These are phyloP conservation scores for Micromonas pusilla DNA, from an alignment of 139 green algal species.

Conservation along the genomic window DNA sequence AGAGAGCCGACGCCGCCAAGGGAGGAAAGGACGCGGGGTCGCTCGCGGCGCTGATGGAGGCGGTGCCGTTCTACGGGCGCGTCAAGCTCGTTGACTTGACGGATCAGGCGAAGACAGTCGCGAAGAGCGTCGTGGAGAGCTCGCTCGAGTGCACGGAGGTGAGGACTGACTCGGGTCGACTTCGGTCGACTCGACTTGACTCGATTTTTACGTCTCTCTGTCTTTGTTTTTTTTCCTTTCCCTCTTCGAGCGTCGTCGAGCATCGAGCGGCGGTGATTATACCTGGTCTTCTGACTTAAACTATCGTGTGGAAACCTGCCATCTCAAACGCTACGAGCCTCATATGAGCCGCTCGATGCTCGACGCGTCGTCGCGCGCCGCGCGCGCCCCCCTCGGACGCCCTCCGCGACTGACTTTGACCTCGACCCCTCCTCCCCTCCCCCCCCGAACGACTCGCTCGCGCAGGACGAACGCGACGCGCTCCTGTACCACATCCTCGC, in stretches of 20 bases:
- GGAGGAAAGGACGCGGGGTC: neutral
- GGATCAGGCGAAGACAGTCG: neutral
- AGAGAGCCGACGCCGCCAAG: neutral
- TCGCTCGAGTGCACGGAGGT: conserved; percentile 20
- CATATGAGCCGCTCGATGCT: conserved; percentile 2
- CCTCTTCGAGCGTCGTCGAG: too few species aligned
- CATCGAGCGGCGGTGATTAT: neutral
- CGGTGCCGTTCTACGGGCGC: conserved; percentile 46
- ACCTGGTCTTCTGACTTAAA: neutral
- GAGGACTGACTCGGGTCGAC: too few species aligned
- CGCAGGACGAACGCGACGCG: conserved; percentile 64
- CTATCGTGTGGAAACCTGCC: conserved; percentile 18
- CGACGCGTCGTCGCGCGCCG: too few species aligned
- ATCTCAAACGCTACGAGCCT: conserved; percentile 18
- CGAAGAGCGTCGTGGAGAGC: neutral
- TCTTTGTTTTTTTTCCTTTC: too few species aligned
- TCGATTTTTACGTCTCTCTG: too few species aligned
- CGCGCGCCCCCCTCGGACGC: too few species aligned
- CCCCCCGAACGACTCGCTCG: neutral
- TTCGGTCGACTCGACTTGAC: too few species aligned
- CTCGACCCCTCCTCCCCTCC: too few species aligned
- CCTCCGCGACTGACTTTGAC: too few species aligned
- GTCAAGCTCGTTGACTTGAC: conserved; percentile 40
- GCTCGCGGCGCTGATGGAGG: conserved; percentile 63
- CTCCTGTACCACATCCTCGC: conserved; percentile 82